Percentiles rank a stretch among this genome's conserved stretches.
Evolutionary conservation across 2,329 filamentous ascomycete genomes (phyloP).

Genomic region (Sarocladium kiliense): DNA sequence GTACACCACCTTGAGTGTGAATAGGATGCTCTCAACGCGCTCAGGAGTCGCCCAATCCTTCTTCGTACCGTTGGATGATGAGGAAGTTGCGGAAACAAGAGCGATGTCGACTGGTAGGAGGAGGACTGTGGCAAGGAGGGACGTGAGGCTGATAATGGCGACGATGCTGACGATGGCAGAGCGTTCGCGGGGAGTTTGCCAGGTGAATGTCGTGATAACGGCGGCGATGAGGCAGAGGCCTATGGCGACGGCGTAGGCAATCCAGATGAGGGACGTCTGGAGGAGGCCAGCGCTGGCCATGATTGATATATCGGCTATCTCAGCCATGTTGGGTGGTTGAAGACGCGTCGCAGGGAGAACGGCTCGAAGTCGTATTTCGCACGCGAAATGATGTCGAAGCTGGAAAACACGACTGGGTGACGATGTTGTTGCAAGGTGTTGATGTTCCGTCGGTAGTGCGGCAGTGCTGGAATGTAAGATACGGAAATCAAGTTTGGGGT

Average conservation of each 20-base stretch:
- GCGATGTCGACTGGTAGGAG: slow-evolving; percentile 94
- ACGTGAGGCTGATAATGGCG: slow-evolving; percentile 80
- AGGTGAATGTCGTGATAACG: slow-evolving; percentile 82
- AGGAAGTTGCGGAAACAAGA: slow-evolving; percentile 82
- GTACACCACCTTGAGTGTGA: slow-evolving; percentile 82
- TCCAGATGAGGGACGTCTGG: slow-evolving; percentile 90
- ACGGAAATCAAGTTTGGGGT: slow-evolving; percentile 3
- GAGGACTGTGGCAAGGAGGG: slow-evolving; percentile 85
- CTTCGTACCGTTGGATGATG: slow-evolving; percentile 69
- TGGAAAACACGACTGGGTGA: not conserved
- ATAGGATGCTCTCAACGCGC: slow-evolving; percentile 70
- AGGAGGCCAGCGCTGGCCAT: slow-evolving; percentile 56
- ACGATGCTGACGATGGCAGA: slow-evolving; percentile 77
- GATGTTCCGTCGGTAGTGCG: not conserved
- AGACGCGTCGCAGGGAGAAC: not conserved
- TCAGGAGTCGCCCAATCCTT: slow-evolving; percentile 92
- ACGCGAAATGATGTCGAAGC: too few species aligned
- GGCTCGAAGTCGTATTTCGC: not conserved
- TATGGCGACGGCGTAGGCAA: slow-evolving; percentile 81
- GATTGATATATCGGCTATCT: slow-evolving; percentile 11
- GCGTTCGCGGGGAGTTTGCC: slow-evolving; percentile 84
- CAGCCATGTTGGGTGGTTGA: slow-evolving; percentile 6
- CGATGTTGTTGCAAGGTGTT: not conserved
- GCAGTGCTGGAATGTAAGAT: not conserved
- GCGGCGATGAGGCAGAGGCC: slow-evolving; percentile 71